phyloP scores from a whole-genome alignment of 2,329 filamentous ascomycete species.

The Stagonosporopsis rhizophila region DNA sequence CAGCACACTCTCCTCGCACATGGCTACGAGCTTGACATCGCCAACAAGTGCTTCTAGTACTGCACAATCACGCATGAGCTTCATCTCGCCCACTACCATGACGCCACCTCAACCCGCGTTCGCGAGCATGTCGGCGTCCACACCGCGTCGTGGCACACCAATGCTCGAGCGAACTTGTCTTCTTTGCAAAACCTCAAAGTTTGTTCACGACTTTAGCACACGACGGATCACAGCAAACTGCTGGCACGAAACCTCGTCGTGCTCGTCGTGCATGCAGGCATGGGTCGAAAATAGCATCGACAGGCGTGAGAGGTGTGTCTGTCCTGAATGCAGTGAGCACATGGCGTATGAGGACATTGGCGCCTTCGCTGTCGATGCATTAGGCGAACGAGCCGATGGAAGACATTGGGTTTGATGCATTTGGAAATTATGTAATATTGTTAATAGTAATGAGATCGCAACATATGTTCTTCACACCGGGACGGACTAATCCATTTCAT shows the following conservation, averaged over 20 bases:
- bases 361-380: constrained; percentile 28
- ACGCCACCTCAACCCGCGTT: constrained; percentile 8
- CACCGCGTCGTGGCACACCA: constrained; percentile 27
- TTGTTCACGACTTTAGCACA: constrained; percentile 29
- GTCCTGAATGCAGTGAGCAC: constrained; percentile 40
- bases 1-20: constrained; percentile 22
- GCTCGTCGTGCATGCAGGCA: constrained; percentile 33
- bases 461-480: constrained; percentile 18
- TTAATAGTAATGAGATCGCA: constrained; percentile 14
- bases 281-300: constrained; percentile 36
- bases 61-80: constrained; percentile 13
- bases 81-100: constrained; percentile 11
- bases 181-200: constrained; percentile 35
- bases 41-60: constrained; percentile 21
- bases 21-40: constrained; percentile 16
- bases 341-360: constrained; percentile 37
- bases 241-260: constrained; percentile 40
- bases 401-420: constrained; percentile 8
- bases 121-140: constrained; percentile 7
- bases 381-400: constrained; percentile 14
- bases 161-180: constrained; percentile 33
- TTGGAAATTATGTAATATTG: constrained; percentile 4
- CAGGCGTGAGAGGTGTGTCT: constrained; percentile 29
- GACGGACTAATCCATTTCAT: constrained; percentile 19
- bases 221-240: constrained; percentile 35